Base-by-base conservation (phyloP, 108 stramenopile species). In the Skeletonema menzelii region DNA sequence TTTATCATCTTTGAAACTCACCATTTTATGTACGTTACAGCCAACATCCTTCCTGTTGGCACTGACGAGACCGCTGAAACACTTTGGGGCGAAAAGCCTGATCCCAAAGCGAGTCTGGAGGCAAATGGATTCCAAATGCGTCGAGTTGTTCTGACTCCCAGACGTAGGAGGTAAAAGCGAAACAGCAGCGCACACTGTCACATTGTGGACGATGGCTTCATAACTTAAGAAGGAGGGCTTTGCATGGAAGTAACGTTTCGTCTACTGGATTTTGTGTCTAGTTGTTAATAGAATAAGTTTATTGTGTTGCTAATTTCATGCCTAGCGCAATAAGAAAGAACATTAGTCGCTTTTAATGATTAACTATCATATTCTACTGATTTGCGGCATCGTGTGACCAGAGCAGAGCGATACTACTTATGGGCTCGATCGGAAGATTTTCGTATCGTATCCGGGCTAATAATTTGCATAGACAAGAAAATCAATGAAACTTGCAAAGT, bases 71-170 rank as follows among this genome's bases (percentile, higher is more conserved):
- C 81, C 20, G 72, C 86, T 13, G 80, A 80, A 65, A 82, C 75
- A 27, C 77, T 93, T 34, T 90, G 89, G 92, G 92, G 92, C 13
- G 87, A 80, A 5, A 79, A 80, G 31, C 24, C 86, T 44, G 84
- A 93, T 74, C 92, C 92, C 10, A 86, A 83, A 61, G 75, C 67
- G 17, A 82, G 79, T 61, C 64, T 93, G 56, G 89, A 89, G 69
- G 82, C 53, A 17, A 79, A 87, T 68, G 88, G 86, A 17, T 93
- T 93, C 64, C 84, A 77, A 61, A 91, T 91, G 89, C 83, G 88
- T 42, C 81, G 82, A 20, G 82, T 89, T 40, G 85, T 90, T 65
- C 85, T 93, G 3, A 83, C 84, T 19, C 67, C 84, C 49, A 73
- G 72, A 46, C 79, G 77, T 46, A 71, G 59, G 70, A 71, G 65